A percentile compares a stretch with the other conserved stretches of the same genome.
phyloP scores from a whole-genome alignment of 371 early-diverging fungal genomes.

The Mucor racemosus region DNA sequence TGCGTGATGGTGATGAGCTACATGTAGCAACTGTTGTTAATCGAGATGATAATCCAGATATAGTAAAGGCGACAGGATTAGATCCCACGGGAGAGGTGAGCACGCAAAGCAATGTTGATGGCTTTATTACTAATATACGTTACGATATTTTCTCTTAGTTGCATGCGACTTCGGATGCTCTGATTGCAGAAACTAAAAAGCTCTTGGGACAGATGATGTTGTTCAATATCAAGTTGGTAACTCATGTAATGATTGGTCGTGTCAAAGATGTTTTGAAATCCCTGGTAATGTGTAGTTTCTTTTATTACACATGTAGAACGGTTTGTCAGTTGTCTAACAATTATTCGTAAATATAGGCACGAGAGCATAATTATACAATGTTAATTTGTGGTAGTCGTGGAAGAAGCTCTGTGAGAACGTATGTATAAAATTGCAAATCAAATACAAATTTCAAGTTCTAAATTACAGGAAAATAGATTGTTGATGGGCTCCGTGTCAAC shows the following conservation, averaged over 20 bases:
- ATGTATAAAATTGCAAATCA: background rate
- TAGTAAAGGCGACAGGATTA: slow-evolving; percentile 33
- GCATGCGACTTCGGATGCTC: slow-evolving; percentile 29
- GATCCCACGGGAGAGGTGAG: slow-evolving; percentile 29
- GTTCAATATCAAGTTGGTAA: slow-evolving; percentile 54
- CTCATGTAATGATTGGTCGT: slow-evolving; percentile 56
- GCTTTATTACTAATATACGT: background rate
- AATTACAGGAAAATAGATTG: slow-evolving; percentile 6
- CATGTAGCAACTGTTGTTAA: slow-evolving; percentile 57
- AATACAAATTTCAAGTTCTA: no score
- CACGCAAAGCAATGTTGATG: background rate
- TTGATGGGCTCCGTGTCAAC: slow-evolving; percentile 33
- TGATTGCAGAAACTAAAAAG: slow-evolving; percentile 31
- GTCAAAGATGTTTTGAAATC: slow-evolving; percentile 42
- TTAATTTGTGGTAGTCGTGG: slow-evolving; percentile 25
- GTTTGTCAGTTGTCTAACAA: background rate
- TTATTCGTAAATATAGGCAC: slow-evolving; percentile 8
- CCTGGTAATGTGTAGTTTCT: slow-evolving; percentile 30
- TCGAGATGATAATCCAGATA: slow-evolving; percentile 52
- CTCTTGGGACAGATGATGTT: slow-evolving; percentile 46
- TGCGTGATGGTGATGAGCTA: slow-evolving; percentile 61
- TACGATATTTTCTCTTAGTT: slow-evolving; percentile 19
- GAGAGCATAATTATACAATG: slow-evolving; percentile 19
- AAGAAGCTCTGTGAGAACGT: slow-evolving; percentile 24
- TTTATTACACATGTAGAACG: background rate